Evolutionary conservation across 805 yeast genomes (phyloP), one percentile per base, ranked within the genome.

Genomic region (Metschnikowia anglica): DNA sequence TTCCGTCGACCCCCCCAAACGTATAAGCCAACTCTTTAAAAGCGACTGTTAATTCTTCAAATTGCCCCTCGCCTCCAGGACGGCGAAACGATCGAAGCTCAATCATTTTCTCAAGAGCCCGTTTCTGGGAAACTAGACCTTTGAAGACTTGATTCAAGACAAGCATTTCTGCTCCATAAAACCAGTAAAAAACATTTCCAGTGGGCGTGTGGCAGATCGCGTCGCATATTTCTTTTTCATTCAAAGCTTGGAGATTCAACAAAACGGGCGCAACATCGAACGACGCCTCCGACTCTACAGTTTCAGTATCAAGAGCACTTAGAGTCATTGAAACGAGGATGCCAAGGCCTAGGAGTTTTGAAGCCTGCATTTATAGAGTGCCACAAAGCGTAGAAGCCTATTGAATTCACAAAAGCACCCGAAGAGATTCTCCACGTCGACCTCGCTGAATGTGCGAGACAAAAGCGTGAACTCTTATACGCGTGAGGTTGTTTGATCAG

Each of bases 151-250:
- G 31, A 11, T 25, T 20, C 31, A 40, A 24, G 3, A 40, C 43
- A 17, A 40, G 27, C 43, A 40, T 40, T 30, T 40, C 43, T 11
- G 43, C 28, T 25, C 28, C 39, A 13, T 40, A 40, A 17, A 19
- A 34, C 16, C 12, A 34, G 21, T 34, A 26, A 4, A 21, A 19
- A 12, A 29, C 23, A 7, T 38, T 21, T 17, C 23, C 29, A 8
- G 35, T 15, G 12, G 37, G 37, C 13, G 37, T n/a, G 4, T 39
- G 5, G 28, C 43, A 40, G 19, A 40, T 18, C 6, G 43, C 43
- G 17, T 20, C 34, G 13, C 37, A 29, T 2, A 40, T 6, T 21
- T 40, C 43, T 10, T 27, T 26, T 15, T 28, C 16, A 12, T 34
- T 40, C 16, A 40, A 12, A 3, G 5, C 18, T 18, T 17, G 26